Evolutionary conservation across 2,329 filamentous ascomycete species (phyloP).

Genomic region (Botrytis deweyae): DNA sequence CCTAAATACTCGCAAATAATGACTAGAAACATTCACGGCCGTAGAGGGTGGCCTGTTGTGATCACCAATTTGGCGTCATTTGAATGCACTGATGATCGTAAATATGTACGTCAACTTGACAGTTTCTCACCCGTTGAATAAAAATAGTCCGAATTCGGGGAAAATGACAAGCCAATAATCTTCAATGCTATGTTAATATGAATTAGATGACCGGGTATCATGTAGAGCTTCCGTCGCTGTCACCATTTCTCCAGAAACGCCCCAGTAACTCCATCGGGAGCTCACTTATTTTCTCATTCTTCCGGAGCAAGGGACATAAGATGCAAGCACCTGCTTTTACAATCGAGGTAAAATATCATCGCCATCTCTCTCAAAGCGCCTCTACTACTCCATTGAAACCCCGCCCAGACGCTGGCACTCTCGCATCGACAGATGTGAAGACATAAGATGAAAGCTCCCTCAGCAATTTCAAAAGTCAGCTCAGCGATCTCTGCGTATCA

Average conservation of each 20-base stretch:
- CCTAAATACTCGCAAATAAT: not conserved
- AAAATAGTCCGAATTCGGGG: constrained; percentile 3
- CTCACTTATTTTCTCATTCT: not conserved
- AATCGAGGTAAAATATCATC: not conserved
- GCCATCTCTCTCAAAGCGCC: not conserved
- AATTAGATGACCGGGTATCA: constrained; percentile 11
- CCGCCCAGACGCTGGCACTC: not conserved
- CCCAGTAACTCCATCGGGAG: not conserved
- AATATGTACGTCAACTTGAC: constrained; percentile 4
- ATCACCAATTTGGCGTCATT: not conserved
- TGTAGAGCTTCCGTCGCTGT: not conserved
- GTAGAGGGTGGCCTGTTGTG: not conserved
- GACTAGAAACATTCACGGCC: not conserved
- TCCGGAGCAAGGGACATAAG: not conserved
- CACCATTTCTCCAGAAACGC: not conserved
- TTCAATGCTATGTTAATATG: not conserved
- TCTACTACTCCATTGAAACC: not conserved
- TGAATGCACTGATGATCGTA: constrained; percentile 1
- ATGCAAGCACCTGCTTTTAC: not conserved
- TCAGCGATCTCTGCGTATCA: constrained; percentile 22
- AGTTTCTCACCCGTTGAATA: constrained; percentile 8
- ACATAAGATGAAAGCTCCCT: not conserved
- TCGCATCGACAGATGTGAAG: not conserved
- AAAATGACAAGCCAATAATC: not conserved
- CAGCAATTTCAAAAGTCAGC: not conserved